phyloP scores from a whole-genome alignment of 208 protist species.

The Porcisia deanei region DNA sequence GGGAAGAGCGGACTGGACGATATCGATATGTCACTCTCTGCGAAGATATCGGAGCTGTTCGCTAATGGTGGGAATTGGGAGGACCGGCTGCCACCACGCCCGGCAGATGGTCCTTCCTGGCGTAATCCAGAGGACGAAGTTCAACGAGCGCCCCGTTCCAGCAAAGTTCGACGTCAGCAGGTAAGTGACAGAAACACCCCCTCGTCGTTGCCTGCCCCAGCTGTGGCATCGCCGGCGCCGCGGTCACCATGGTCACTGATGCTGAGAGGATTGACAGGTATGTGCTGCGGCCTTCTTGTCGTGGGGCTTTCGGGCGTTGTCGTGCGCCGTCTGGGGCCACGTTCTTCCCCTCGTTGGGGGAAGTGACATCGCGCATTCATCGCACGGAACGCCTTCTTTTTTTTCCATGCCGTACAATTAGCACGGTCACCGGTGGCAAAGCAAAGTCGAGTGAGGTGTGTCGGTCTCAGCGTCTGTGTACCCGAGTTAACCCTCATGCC shows the following conservation, averaged over 20 bases:
- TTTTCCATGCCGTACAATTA: neutral
- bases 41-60: conserved; percentile 82
- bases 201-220: neutral
- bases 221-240: neutral
- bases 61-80: conserved; percentile 68
- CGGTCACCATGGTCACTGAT: conserved; percentile 17
- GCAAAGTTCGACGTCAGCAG: conserved; percentile 24
- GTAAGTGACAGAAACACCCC: conserved; percentile 2
- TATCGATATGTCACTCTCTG: conserved; percentile 37
- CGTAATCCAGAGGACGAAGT: conserved; percentile 61
- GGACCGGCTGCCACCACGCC: conserved; percentile 58
- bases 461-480: neutral
- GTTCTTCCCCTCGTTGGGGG: neutral
- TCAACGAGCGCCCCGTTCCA: conserved; percentile 35
- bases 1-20: conserved; percentile 44
- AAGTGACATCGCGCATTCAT: neutral
- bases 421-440: neutral
- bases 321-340: conserved; percentile 10
- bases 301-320: conserved; percentile 20
- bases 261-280: conserved; percentile 20
- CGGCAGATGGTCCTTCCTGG: conserved; percentile 82
- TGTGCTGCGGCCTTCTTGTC: conserved; percentile 28
- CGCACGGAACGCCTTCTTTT: neutral
- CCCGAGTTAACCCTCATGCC: neutral
- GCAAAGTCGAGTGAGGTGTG: neutral